These are phyloP conservation scores for Aspergillus carlsbadensis DNA, from an alignment of 495 filamentous ascomycete species.

Conservation along the genomic window DNA sequence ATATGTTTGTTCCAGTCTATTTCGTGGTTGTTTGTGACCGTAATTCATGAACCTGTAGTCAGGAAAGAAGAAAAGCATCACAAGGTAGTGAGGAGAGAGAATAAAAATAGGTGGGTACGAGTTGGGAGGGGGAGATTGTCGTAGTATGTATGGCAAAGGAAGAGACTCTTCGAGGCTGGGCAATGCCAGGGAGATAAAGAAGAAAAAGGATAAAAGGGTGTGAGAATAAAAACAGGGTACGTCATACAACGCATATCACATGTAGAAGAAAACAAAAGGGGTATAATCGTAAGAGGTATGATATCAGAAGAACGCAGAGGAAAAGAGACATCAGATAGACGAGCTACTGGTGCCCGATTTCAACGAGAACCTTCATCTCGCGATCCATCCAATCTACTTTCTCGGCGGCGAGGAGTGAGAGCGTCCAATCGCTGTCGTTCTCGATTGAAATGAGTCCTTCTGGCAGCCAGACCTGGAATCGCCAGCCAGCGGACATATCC, in stretches of 20 bases:
- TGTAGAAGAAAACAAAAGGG: neutral
- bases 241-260: neutral
- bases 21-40: too few species aligned
- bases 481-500: slow-evolving; percentile 29
- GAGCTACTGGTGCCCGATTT: slow-evolving; percentile 20
- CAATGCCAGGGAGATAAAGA: too few species aligned
- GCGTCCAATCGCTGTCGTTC: slow-evolving; percentile 45
- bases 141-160: too few species aligned
- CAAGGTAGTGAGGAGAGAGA: neutral
- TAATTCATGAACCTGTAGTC: too few species aligned
- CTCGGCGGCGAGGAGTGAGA: slow-evolving; percentile 40
- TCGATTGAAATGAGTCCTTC: slow-evolving; percentile 38
- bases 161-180: neutral
- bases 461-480: slow-evolving; percentile 40
- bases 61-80: neutral
- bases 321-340: neutral
- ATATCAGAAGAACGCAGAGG: neutral
- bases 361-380: slow-evolving; percentile 46
- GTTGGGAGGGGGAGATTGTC: neutral
- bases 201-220: neutral
- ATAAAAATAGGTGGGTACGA: neutral
- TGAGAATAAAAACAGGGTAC: too few species aligned
- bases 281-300: neutral
- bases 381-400: slow-evolving; percentile 55
- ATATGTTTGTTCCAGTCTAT: too few species aligned